phyloP scores from a whole-genome alignment of 2,329 filamentous ascomycete genomes.

The Colletotrichum sp. region DNA sequence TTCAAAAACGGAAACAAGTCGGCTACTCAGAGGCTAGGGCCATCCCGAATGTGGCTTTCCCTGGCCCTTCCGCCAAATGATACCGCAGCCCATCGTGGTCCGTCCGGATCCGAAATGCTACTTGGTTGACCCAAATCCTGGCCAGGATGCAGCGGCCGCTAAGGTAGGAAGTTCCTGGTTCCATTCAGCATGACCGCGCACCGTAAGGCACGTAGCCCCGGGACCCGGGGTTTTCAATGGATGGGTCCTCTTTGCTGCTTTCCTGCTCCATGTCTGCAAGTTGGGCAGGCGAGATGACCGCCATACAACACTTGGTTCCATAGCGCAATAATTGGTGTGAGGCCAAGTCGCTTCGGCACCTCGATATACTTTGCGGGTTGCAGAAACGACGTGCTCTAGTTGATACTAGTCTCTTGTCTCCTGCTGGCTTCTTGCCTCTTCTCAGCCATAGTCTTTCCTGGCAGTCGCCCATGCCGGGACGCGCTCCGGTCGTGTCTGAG shows the following conservation, averaged over 20 bases:
- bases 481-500: background rate
- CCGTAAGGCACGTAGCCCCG: background rate
- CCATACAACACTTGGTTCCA: background rate
- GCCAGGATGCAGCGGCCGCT: conserved; percentile 13
- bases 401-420: background rate
- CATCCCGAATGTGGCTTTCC: background rate
- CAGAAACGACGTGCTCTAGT: background rate
- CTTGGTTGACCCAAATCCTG: background rate
- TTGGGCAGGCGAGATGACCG: background rate
- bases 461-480: background rate
- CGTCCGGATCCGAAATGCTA: background rate
- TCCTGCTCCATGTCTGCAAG: background rate
- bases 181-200: background rate
- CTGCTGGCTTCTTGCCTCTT: background rate
- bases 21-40: background rate
- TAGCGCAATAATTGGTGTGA: background rate
- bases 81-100: background rate
- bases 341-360: background rate
- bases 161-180: conserved; percentile 7
- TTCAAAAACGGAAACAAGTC: background rate
- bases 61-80: background rate
- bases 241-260: background rate
- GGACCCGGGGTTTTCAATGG: background rate
- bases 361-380: background rate
- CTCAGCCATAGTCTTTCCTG: background rate